These are phyloP conservation scores for Amanita thiersii DNA, from an alignment of 768 basidiomycete genomes.

Conservation along the genomic window DNA sequence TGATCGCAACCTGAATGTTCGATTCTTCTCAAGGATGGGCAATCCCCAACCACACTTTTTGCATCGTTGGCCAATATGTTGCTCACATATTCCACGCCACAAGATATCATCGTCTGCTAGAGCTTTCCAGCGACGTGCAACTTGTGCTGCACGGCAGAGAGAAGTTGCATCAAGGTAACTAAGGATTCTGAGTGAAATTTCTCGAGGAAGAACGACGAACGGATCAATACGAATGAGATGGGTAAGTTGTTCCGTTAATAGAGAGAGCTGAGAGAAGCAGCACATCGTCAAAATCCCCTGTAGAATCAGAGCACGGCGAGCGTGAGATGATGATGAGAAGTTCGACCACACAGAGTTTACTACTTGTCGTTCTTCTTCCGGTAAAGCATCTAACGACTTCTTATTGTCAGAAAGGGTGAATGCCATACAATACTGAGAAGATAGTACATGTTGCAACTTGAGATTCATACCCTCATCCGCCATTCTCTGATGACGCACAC, in stretches of 20 bases:
- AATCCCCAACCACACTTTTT: conserved; percentile 97
- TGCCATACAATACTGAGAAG: neutral
- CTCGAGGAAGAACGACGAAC: conserved; percentile 82
- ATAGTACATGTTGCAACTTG: conserved; percentile 79
- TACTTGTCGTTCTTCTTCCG: conserved; percentile 76
- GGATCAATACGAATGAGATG: conserved; percentile 96
- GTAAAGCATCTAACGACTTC: conserved; percentile 86
- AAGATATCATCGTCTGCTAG: conserved; percentile 94
- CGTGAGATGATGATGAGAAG: conserved; percentile 91
- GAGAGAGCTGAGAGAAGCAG: conserved; percentile 96
- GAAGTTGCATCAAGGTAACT: conserved; percentile 88
- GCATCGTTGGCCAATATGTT: conserved; percentile 96
- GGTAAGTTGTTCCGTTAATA: conserved; percentile 85
- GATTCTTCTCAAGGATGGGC: conserved; percentile 77
- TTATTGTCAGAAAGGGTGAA: conserved; percentile 7
- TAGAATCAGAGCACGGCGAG: conserved; percentile 87
- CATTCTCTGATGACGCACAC: conserved; percentile 91
- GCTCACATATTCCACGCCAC: conserved; percentile 95
- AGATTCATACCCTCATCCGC: conserved; percentile 92
- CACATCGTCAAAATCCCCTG: conserved; percentile 98
- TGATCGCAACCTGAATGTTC: conserved; percentile 33
- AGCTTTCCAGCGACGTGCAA: conserved; percentile 73
- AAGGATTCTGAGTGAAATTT: conserved; percentile 82
- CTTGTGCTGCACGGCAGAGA: conserved; percentile 89
- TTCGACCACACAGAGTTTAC: conserved; percentile 94